phyloP scores from a whole-genome alignment of 192 early-diverging fungal species.

The Diversispora epigaea region DNA sequence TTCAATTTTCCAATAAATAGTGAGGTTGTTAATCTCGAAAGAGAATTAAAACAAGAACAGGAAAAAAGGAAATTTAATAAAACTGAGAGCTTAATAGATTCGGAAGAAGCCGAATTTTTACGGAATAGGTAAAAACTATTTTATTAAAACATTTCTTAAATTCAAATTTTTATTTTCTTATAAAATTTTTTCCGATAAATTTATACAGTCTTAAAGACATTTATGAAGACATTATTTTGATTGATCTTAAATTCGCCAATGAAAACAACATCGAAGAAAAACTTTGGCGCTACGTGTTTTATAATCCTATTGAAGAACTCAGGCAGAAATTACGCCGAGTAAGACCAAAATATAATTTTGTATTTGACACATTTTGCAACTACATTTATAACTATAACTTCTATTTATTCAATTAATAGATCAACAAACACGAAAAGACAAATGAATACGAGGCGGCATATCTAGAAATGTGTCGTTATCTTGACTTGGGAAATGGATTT shows the following conservation, averaged over 20 bases:
- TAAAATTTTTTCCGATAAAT: neutral
- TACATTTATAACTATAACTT: neutral
- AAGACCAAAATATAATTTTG: neutral
- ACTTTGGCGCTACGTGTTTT: constrained; percentile 59
- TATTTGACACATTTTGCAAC: neutral
- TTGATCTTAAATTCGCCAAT: constrained; percentile 48
- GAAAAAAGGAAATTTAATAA: constrained; percentile 7
- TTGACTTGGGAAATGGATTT: constrained; percentile 55
- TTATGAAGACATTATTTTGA: constrained; percentile 47
- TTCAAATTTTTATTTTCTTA: neutral
- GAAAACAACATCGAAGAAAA: constrained; percentile 55
- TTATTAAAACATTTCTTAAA: neutral
- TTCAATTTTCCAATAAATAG: neutral
- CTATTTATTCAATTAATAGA: neutral
- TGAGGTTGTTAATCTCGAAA: constrained; percentile 29
- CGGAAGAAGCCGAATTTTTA: constrained; percentile 27
- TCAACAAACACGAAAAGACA: constrained; percentile 35
- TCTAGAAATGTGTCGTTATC: constrained; percentile 44
- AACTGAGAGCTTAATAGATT: neutral
- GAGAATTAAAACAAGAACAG: constrained; percentile 30
- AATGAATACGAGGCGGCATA: constrained; percentile 36
- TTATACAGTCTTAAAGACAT: constrained; percentile 47
- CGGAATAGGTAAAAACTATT: constrained; percentile 17
- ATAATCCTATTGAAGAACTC: constrained; percentile 54
- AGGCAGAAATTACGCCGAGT: constrained; percentile 52